Base-by-base conservation (phyloP, 2,329 filamentous ascomycete species). In the Trichoderma semiorbis region DNA sequence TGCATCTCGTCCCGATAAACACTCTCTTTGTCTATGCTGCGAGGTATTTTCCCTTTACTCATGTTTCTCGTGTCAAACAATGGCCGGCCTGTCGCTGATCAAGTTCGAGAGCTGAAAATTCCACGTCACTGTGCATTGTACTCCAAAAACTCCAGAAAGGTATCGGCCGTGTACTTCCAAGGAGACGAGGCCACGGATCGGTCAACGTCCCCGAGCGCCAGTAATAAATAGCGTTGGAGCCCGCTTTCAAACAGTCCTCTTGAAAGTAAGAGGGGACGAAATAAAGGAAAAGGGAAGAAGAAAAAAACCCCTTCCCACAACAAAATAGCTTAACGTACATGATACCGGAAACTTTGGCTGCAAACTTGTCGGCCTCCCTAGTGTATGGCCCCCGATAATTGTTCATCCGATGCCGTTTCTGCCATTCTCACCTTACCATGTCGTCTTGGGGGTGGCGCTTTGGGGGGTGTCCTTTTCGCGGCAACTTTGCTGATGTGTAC, bases 361-460 rank as follows among this genome's bases (percentile, higher is more conserved):
- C 14, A 36, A 28, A 7, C 14, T 10, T 47, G 24, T 18, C 57
- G 34, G 21, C 8, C 10, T 10, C 30, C n/a, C 43, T 62, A 69
- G 57, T 69, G 60, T 16, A 62, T 21, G 16, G 36, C 16, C 7
- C 39, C 69, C 21, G 69, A 16, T 24, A 70, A 47, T 4, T 57
- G 50, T 30, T 80, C 79, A 36, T 76, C 75, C 24, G 80, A 76
- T 36, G 78, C 75, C 18, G 76, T 75, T 65, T 81, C 80, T n/a
- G 75, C 75, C 30, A 76, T 74, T 72, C 81, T 84, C 74, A 83
- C 78, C 75, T 82, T 82, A 43, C 84, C 84, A 72, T 80, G 81
- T 53, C 85, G 80, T 74, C 85, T 80, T 7, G 85, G 85, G 10
- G 84, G 84, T 18, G 84, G 84, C 66, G 83, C 82, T 74, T 85